Percentiles rank a stretch among this genome's conserved stretches.
phyloP scores from a whole-genome alignment of 441 rosid genomes.

The Metrosideros polymorpha region DNA sequence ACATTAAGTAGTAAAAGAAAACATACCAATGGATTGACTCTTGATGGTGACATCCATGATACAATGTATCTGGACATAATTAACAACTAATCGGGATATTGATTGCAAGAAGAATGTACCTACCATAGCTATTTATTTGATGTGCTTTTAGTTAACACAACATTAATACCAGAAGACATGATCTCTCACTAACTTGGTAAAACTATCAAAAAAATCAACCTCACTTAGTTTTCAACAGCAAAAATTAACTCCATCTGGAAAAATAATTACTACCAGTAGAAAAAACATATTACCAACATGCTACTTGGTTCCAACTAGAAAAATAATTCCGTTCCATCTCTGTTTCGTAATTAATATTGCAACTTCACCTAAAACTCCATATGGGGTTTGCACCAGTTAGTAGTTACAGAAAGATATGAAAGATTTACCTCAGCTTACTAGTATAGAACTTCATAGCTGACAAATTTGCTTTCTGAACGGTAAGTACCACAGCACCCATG shows the following conservation, averaged over 20 bases:
- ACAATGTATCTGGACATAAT: slow-evolving; percentile 44
- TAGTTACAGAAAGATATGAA: background rate
- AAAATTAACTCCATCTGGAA: background rate
- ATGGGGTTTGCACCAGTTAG: background rate
- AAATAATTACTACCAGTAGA: background rate
- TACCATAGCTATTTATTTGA: background rate
- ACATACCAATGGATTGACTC: slow-evolving; percentile 52
- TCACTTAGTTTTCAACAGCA: background rate
- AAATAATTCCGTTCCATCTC: no score
- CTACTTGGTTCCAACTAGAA: background rate
- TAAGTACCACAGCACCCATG: slow-evolving; percentile 77
- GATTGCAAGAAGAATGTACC: background rate
- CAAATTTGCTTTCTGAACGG: slow-evolving; percentile 70
- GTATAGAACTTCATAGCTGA: slow-evolving; percentile 66
- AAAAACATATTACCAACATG: background rate
- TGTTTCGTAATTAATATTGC: background rate
- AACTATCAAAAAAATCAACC: background rate
- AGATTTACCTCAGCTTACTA: slow-evolving; percentile 57
- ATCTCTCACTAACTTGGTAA: background rate
- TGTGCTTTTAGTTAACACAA: background rate
- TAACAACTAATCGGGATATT: background rate
- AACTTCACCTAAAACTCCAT: background rate
- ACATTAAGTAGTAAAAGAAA: background rate
- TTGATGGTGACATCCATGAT: slow-evolving; percentile 80
- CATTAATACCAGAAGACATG: background rate